Evolutionary conservation across 179 eudicot species (phyloP).

Genomic region (Heliamphora pulchella): DNA sequence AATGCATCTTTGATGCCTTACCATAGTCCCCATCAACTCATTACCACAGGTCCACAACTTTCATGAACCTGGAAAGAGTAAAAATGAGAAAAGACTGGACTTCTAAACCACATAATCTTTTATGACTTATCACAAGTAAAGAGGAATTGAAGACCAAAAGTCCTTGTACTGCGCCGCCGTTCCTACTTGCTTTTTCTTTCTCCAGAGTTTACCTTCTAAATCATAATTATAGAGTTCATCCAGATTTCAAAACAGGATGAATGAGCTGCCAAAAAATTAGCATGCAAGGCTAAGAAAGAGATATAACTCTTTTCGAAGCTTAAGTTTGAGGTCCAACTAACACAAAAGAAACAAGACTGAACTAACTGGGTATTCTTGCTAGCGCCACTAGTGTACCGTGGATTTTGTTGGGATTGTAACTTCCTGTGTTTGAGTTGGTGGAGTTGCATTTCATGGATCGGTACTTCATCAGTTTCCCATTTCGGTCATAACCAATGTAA

Average conservation of each 20-base stretch:
- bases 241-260: not conserved
- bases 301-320: too few species aligned
- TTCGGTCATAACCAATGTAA: too few species aligned
- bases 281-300: not conserved
- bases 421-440: too few species aligned
- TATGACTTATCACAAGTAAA: not conserved
- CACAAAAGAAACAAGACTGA: too few species aligned
- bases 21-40: not conserved
- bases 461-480: too few species aligned
- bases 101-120: not conserved
- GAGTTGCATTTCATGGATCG: too few species aligned
- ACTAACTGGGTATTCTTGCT: too few species aligned
- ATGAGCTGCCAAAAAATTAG: not conserved
- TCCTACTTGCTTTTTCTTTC: not conserved
- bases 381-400: too few species aligned
- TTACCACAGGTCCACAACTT: not conserved
- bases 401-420: too few species aligned
- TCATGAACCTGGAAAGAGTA: not conserved
- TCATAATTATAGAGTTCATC: not conserved
- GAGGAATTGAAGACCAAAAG: not conserved
- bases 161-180: not conserved
- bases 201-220: not conserved
- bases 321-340: too few species aligned
- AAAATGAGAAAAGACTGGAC: not conserved
- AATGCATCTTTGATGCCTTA: not conserved